Percentiles rank a stretch among this genome's conserved stretches.
Conservation (phyloP, 176 grass and related monocot genomes). For the Chloris gayana region DNA sequence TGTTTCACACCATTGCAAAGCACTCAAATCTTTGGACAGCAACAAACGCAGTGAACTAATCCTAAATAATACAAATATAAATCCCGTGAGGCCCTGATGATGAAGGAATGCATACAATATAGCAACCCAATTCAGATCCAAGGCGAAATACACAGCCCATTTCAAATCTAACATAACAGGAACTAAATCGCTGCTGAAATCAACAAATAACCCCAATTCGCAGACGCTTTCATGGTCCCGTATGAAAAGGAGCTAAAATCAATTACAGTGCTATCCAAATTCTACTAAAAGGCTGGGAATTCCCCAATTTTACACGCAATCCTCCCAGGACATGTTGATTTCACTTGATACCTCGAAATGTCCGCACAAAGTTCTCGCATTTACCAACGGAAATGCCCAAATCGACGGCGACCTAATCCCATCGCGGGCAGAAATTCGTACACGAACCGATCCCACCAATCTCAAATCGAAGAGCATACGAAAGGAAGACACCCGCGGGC, state of each 20-base stretch:
- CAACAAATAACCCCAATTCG: neutral
- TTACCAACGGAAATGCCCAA: conserved; percentile 15
- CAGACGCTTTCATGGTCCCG: neutral
- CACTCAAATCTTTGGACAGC: neutral
- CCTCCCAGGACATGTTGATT: neutral
- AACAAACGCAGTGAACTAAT: conserved; percentile 20
- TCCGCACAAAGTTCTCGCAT: conserved; percentile 12
- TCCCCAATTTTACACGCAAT: conserved; percentile 19
- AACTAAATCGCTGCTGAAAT: neutral
- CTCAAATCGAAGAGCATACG: conserved; percentile 3
- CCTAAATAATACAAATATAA: neutral
- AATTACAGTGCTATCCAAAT: neutral
- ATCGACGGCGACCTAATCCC: too few relatives aligned
- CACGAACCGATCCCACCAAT: conserved; percentile 1
- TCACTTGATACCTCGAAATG: neutral
- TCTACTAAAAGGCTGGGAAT: neutral
- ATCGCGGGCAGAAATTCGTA: neutral
- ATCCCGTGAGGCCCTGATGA: neutral
- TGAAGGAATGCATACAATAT: neutral
- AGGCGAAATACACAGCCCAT: neutral
- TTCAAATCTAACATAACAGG: neutral
- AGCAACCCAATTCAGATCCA: conserved; percentile 17
- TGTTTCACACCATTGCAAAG: conserved; percentile 20
- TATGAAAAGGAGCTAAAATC: too few relatives aligned
- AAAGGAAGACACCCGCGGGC: neutral